These are phyloP conservation scores for Petunia hybrid DNA, from an alignment of 305 asterid species.

Conservation along the genomic window DNA sequence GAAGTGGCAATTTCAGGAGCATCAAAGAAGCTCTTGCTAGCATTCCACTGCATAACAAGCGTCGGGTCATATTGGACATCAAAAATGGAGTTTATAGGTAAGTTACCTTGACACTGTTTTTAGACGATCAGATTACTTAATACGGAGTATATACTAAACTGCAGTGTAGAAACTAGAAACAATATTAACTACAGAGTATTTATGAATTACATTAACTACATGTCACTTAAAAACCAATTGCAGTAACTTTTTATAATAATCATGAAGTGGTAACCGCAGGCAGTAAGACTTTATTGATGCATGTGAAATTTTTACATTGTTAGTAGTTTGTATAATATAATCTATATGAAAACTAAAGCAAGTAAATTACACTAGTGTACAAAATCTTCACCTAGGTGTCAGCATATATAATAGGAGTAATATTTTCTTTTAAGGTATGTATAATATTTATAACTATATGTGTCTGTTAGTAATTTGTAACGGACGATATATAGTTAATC, in stretches of 20 bases:
- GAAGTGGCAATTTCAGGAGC: slow-evolving; percentile 51
- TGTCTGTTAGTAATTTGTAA: too few species aligned
- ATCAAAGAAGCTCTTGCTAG: slow-evolving; percentile 55
- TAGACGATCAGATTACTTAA: background rate
- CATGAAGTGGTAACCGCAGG: background rate
- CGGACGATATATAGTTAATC: too few species aligned
- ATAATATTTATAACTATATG: too few species aligned
- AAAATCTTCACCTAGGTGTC: background rate
- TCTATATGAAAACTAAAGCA: background rate
- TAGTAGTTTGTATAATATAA: background rate
- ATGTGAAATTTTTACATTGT: background rate
- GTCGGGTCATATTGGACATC: slow-evolving; percentile 51
- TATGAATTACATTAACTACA: too few species aligned
- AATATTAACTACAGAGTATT: too few species aligned
- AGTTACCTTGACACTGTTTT: background rate
- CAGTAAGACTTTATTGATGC: background rate
- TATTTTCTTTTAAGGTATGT: too few species aligned
- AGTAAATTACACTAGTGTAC: background rate
- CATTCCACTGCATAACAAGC: slow-evolving; percentile 54
- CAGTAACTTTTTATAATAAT: too few species aligned
- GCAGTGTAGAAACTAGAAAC: background rate
- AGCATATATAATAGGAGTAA: too few species aligned
- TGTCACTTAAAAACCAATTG: background rate
- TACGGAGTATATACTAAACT: background rate
- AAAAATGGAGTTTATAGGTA: slow-evolving; percentile 63